Percentiles rank a stretch among this genome's conserved stretches.
These are phyloP conservation scores for Typha latifolia DNA, from an alignment of 176 grass and related monocot species.

Conservation along the genomic window DNA sequence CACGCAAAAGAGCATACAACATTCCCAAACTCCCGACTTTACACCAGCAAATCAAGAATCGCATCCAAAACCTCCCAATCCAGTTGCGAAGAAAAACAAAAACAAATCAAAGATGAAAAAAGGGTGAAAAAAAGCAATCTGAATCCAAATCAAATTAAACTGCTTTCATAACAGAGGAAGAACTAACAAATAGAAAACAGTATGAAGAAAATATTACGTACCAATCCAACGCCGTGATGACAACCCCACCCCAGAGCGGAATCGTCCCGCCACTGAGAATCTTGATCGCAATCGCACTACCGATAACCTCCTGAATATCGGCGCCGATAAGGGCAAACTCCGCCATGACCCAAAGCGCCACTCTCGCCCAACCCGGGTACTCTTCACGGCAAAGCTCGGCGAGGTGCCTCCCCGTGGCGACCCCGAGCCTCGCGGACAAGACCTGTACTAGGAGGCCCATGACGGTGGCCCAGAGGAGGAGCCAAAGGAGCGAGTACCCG, in stretches of 20 bases:
- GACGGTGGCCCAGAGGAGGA: constrained; percentile 26
- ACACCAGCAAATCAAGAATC: too few species aligned
- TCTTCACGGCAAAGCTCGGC: constrained; percentile 48
- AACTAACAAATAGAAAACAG: background rate
- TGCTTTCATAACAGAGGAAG: background rate
- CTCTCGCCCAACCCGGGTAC: constrained; percentile 6
- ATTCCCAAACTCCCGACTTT: too few species aligned
- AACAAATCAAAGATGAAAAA: background rate
- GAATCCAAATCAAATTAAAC: background rate
- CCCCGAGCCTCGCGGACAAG: constrained; percentile 33
- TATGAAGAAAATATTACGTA: constrained; percentile 4
- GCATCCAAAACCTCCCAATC: background rate
- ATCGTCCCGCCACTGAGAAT: constrained; percentile 60
- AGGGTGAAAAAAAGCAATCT: too few species aligned
- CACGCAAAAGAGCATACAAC: too few species aligned
- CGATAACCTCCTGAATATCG: constrained; percentile 93
- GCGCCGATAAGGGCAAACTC: constrained; percentile 78
- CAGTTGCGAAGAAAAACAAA: background rate
- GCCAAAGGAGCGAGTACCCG: constrained; percentile 40
- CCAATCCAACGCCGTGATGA: constrained; percentile 86
- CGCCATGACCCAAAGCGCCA: constrained; percentile 20
- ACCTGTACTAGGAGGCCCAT: constrained; percentile 36
- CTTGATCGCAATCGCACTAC: constrained; percentile 90
- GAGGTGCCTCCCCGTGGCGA: constrained; percentile 23
- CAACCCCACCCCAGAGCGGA: constrained; percentile 76